Evolutionary conservation across 805 yeast genomes (phyloP).

Genomic region (Candida railenensis): DNA sequence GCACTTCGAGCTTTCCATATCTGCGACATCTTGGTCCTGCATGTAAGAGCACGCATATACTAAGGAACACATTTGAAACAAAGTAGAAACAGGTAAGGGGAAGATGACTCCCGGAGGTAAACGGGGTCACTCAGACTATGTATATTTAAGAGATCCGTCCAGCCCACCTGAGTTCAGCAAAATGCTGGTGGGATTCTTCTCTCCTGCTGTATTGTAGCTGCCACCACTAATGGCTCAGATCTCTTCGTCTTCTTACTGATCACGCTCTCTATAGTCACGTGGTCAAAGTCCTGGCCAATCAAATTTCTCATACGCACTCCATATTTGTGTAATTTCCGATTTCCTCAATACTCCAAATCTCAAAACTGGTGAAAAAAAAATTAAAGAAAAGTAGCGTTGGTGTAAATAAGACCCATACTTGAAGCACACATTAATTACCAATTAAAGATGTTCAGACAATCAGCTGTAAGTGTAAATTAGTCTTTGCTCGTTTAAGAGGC

Average conservation of each 20-base stretch:
- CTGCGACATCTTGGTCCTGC: too few species aligned
- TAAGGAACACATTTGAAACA: too few species aligned
- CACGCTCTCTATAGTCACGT: not conserved
- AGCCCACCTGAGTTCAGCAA: too few species aligned
- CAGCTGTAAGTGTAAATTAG: conserved; percentile 31
- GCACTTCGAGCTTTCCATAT: not conserved
- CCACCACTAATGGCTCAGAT: too few species aligned
- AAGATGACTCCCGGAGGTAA: too few species aligned
- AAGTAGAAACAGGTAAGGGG: too few species aligned
- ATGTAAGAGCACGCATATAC: too few species aligned
- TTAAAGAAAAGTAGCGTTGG: not conserved
- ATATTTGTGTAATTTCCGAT: conserved; percentile 3
- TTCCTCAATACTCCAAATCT: not conserved
- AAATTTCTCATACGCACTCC: not conserved
- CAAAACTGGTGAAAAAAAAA: not conserved
- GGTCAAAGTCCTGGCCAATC: not conserved
- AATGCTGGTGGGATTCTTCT: too few species aligned
- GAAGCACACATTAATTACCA: not conserved
- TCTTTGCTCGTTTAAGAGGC: not conserved
- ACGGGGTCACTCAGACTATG: too few species aligned
- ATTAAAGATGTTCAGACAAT: conserved; percentile 36
- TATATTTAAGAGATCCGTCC: too few species aligned
- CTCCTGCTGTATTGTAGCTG: too few species aligned
- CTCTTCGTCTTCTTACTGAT: too few species aligned
- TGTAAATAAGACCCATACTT: not conserved